Conservation (phyloP, 2,329 filamentous ascomycete species). For the Trichophyton mentagrophytes region DNA sequence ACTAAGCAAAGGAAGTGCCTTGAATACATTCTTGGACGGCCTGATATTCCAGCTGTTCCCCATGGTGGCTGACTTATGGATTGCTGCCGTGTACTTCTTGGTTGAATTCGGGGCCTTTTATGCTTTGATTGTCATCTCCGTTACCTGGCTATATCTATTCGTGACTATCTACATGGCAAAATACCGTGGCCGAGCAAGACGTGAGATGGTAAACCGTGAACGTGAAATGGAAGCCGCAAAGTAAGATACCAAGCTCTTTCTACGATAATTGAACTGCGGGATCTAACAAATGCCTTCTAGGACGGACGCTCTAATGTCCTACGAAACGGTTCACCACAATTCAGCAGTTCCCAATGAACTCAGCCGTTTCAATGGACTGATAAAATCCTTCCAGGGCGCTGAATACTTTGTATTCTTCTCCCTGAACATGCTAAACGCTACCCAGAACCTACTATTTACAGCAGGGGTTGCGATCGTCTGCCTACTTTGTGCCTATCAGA, state of each 20-base stretch:
- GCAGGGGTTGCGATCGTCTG: slow-evolving; percentile 53
- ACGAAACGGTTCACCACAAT: slow-evolving; percentile 52
- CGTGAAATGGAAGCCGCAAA: slow-evolving; percentile 40
- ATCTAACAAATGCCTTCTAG: slow-evolving; percentile 11
- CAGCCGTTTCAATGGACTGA: slow-evolving; percentile 43
- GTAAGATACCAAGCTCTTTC: slow-evolving; percentile 14
- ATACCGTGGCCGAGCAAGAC: slow-evolving; percentile 32
- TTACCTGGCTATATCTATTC: slow-evolving; percentile 41
- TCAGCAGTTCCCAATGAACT: slow-evolving; percentile 49
- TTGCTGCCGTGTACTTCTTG: slow-evolving; percentile 50
- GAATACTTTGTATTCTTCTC: slow-evolving; percentile 46
- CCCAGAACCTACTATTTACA: slow-evolving; percentile 52
- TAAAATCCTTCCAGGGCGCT: slow-evolving; percentile 44
- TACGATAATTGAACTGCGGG: neutral
- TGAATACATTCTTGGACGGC: slow-evolving; percentile 45
- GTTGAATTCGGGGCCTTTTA: slow-evolving; percentile 50
- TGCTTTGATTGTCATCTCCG: slow-evolving; percentile 44
- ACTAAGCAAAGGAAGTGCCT: slow-evolving; percentile 35
- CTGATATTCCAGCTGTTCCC: slow-evolving; percentile 47
- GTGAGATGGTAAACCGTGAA: slow-evolving; percentile 34
- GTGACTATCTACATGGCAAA: slow-evolving; percentile 41
- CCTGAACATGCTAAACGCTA: slow-evolving; percentile 47
- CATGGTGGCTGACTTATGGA: slow-evolving; percentile 47
- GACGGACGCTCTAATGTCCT: slow-evolving; percentile 38
- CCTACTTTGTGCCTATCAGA: slow-evolving; percentile 58